phyloP scores from a whole-genome alignment of 177 flowering plant genomes.

The Vitis hybrid region DNA sequence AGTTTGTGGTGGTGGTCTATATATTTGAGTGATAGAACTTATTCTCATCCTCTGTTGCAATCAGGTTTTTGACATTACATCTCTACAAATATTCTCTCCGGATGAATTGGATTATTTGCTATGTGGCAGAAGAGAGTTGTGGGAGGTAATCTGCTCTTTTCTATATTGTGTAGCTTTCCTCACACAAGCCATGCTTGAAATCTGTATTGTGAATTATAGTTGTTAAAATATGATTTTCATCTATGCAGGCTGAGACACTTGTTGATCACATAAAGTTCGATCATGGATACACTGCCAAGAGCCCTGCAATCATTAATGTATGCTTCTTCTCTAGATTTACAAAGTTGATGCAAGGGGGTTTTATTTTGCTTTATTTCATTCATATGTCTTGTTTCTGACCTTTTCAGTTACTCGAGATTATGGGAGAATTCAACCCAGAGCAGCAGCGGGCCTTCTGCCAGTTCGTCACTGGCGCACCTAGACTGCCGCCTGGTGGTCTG shows the following conservation, averaged over 20 bases:
- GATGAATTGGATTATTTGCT: slow-evolving; percentile 85
- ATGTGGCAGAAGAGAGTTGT: slow-evolving; percentile 94
- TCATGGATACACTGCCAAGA: slow-evolving; percentile 96
- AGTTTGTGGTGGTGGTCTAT: neutral
- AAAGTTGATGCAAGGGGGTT: neutral
- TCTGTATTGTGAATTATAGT: neutral
- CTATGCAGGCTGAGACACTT: slow-evolving; percentile 78
- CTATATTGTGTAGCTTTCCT: neutral
- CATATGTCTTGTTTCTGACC: slow-evolving; percentile 5
- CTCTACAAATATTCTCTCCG: slow-evolving; percentile 90
- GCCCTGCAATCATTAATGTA: slow-evolving; percentile 88
- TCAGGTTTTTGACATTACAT: slow-evolving; percentile 89
- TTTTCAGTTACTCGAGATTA: slow-evolving; percentile 84
- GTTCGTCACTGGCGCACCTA: slow-evolving; percentile 98
- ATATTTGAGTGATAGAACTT: neutral
- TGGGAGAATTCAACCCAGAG: slow-evolving; percentile 94
- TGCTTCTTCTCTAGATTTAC: slow-evolving; percentile 12
- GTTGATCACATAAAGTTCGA: slow-evolving; percentile 96
- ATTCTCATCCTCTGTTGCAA: neutral
- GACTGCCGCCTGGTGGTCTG: slow-evolving; percentile 98
- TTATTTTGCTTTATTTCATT: neutral
- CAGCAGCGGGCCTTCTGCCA: slow-evolving; percentile 98
- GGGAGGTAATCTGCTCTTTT: slow-evolving; percentile 60
- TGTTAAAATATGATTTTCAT: neutral
- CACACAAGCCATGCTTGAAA: neutral